phyloP scores from a whole-genome alignment of 306 rosid genomes.

The Sindora glabra region DNA sequence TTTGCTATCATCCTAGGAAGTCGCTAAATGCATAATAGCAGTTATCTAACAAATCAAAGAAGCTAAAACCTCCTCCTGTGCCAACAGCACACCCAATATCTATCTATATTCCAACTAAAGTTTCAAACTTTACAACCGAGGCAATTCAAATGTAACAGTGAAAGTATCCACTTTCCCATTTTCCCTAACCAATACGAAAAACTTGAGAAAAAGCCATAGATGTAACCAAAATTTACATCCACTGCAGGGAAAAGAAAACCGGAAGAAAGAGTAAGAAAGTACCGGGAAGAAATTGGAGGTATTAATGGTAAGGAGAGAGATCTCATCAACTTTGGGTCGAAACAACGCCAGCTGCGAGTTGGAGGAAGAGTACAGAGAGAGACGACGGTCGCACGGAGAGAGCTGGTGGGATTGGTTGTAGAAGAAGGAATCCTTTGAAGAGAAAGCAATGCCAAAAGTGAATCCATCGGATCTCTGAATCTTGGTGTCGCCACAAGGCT shows the following conservation, averaged over 20 bases:
- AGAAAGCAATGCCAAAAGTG: constrained; percentile 62
- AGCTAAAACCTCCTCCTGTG: background rate
- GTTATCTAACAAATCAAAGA: background rate
- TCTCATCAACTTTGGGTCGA: constrained; percentile 64
- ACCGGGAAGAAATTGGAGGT: constrained; percentile 57
- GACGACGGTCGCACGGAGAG: constrained; percentile 68
- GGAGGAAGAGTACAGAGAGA: constrained; percentile 42
- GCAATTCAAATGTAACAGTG: background rate
- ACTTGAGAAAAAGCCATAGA: background rate
- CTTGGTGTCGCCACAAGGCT: constrained; percentile 55
- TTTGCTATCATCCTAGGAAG: background rate
- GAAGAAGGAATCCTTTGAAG: constrained; percentile 41
- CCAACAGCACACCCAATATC: background rate
- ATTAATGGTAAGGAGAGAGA: constrained; percentile 65
- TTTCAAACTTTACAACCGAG: background rate
- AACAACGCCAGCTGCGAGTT: constrained; percentile 52
- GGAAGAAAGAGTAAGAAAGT: background rate
- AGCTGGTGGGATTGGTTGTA: constrained; percentile 48
- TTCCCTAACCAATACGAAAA: background rate
- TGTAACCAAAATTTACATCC: background rate
- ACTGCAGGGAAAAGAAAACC: background rate
- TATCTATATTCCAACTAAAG: background rate
- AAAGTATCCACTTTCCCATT: background rate
- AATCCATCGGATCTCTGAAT: constrained; percentile 70
- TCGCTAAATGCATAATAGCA: background rate